Conservation (phyloP, 129 eudicot genomes). For the Centaurea solstitialis region DNA sequence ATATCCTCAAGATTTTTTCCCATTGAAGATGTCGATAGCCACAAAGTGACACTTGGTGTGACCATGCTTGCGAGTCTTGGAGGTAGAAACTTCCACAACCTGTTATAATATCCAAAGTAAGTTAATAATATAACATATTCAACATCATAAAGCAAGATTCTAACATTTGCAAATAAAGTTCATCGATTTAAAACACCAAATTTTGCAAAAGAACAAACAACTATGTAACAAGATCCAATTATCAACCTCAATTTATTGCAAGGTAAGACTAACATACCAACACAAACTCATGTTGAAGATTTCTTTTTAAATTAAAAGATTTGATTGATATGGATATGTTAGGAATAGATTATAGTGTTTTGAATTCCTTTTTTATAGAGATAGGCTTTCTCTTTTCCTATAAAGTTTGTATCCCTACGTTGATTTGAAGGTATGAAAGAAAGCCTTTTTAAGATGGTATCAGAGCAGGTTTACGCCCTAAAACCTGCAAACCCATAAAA, state of each 20-base stretch:
- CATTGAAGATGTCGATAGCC: constrained; percentile 69
- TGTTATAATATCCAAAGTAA: constrained; percentile 10
- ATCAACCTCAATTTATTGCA: neutral
- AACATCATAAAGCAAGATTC: neutral
- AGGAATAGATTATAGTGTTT: no score
- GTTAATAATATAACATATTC: neutral
- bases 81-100: constrained; percentile 85
- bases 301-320: no score
- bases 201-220: neutral
- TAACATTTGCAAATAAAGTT: neutral
- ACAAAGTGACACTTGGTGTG: constrained; percentile 86
- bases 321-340: no score
- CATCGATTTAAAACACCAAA: neutral
- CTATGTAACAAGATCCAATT: neutral
- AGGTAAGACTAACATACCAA: neutral
- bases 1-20: constrained; percentile 84
- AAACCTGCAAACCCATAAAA: neutral
- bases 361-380: no score
- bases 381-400: no score
- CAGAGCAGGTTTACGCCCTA: neutral
- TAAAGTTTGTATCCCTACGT: no score
- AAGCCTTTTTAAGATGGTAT: neutral
- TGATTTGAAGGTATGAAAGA: no score
- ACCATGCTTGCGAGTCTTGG: constrained; percentile 83
- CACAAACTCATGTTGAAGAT: no score